These are phyloP conservation scores for Kuraishia ogatae DNA, from an alignment of 805 yeast species.

Conservation along the genomic window DNA sequence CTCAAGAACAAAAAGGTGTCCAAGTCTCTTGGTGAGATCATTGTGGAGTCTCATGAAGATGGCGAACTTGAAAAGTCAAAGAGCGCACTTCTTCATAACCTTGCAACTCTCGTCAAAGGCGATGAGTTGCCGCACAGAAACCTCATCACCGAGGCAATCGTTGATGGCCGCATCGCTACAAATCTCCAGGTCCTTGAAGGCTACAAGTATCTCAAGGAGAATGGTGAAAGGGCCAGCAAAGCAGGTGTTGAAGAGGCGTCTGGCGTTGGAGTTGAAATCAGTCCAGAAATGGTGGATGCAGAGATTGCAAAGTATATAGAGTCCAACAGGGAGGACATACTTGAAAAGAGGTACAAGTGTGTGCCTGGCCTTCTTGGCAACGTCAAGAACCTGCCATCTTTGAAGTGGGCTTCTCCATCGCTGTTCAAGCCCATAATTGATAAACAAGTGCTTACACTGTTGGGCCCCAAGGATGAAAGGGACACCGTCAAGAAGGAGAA, in stretches of 20 bases:
- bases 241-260: slow-evolving; percentile 53
- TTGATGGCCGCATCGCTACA: slow-evolving; percentile 54
- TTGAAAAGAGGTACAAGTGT: slow-evolving; percentile 66
- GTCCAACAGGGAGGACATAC: slow-evolving; percentile 49
- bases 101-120: slow-evolving; percentile 67
- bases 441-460: slow-evolving; percentile 52
- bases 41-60: slow-evolving; percentile 31
- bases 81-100: slow-evolving; percentile 60
- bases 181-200: slow-evolving; percentile 76
- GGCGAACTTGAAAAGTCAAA: slow-evolving; percentile 45
- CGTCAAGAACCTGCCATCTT: slow-evolving; percentile 59
- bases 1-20: slow-evolving; percentile 82
- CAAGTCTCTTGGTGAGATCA: slow-evolving; percentile 52
- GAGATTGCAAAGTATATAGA: slow-evolving; percentile 54
- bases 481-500: slow-evolving; percentile 76
- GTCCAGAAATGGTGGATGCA: slow-evolving; percentile 52
- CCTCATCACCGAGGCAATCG: slow-evolving; percentile 51
- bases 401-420: slow-evolving; percentile 91
- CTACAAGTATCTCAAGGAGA: slow-evolving; percentile 56
- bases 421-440: slow-evolving; percentile 85
- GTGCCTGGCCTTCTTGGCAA: slow-evolving; percentile 74
- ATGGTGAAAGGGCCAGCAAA: slow-evolving; percentile 32
- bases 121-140: slow-evolving; percentile 40
- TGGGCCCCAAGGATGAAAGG: slow-evolving; percentile 96
- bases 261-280: slow-evolving; percentile 76